A percentile compares a stretch with the other conserved stretches of the same genome.
These are phyloP conservation scores for Chaetoscypha palmicola DNA, from an alignment of 2,329 filamentous ascomycete genomes.

Conservation along the genomic window DNA sequence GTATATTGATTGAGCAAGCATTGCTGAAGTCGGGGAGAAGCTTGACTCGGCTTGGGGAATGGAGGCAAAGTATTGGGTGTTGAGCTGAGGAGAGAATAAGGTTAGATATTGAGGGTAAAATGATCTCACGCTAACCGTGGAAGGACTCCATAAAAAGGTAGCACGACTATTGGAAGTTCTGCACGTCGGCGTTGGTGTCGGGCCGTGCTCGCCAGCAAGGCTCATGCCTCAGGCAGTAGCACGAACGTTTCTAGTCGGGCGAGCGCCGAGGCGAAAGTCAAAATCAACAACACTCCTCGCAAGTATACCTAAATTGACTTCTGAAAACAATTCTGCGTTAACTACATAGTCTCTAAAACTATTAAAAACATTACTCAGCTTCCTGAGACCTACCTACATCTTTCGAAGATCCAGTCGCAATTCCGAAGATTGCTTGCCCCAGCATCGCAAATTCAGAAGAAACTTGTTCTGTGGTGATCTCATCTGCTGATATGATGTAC, in stretches of 20 bases:
- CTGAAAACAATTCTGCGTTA: no score
- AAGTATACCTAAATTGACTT: no score
- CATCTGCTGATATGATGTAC: neutral
- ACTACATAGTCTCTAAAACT: no score
- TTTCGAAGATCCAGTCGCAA: no score
- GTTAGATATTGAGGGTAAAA: neutral
- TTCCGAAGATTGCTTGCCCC: no score
- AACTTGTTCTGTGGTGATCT: no score
- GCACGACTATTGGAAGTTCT: no score
- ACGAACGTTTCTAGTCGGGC: neutral
- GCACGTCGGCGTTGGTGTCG: neutral
- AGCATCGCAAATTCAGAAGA: no score
- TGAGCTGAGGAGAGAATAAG: no score
- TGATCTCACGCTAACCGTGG: neutral
- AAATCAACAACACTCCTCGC: neutral
- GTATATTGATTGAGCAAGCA: slow-evolving; percentile 2
- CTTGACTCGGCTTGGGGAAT: neutral
- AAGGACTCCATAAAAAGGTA: neutral
- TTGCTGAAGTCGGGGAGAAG: neutral
- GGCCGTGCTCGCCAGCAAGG: neutral
- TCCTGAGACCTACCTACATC: no score
- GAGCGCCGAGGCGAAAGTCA: neutral
- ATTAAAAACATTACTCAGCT: no score
- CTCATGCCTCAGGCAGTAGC: neutral
- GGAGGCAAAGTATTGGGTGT: neutral